Conservation (phyloP, 1,284 basidiomycete genomes). For the Takashimella tepidaria region DNA sequence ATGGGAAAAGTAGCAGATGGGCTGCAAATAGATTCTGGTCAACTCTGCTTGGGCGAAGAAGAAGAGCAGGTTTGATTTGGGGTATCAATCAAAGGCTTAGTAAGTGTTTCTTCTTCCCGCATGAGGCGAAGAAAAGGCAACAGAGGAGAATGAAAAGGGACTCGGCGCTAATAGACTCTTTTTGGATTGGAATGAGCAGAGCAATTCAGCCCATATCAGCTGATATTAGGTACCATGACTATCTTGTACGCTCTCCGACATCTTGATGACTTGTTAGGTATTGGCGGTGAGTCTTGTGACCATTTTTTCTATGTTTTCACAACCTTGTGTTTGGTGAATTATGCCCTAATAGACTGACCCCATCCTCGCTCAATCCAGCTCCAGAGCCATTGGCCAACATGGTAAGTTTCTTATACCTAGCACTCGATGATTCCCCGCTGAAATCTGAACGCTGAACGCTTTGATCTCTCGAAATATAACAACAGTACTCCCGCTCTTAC, state of each 20-base stretch:
- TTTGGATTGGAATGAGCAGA: conserved; percentile 50
- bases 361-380: too few species aligned
- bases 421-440: background rate
- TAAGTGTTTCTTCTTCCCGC: conserved; percentile 19
- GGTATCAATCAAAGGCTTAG: conserved; percentile 41
- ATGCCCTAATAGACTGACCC: too few species aligned
- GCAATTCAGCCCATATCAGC: conserved; percentile 90
- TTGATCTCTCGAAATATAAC: too few species aligned
- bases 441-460: too few species aligned
- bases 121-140: background rate
- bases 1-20: conserved; percentile 2
- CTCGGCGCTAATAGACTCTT: too few species aligned
- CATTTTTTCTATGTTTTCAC: background rate
- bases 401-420: conserved; percentile 51
- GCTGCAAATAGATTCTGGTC: conserved; percentile 20
- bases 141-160: background rate
- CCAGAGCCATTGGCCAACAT: conserved; percentile 87
- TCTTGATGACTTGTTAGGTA: conserved; percentile 77
- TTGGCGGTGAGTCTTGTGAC: conserved; percentile 59
- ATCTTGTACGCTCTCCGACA: conserved; percentile 78
- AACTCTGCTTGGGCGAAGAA: conserved; percentile 28
- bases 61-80: conserved; percentile 33
- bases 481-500: conserved; percentile 82
- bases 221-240: conserved; percentile 79
- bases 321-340: background rate